phyloP scores from a whole-genome alignment of 2,329 filamentous ascomycete genomes.

The Pezicula radicicola region DNA sequence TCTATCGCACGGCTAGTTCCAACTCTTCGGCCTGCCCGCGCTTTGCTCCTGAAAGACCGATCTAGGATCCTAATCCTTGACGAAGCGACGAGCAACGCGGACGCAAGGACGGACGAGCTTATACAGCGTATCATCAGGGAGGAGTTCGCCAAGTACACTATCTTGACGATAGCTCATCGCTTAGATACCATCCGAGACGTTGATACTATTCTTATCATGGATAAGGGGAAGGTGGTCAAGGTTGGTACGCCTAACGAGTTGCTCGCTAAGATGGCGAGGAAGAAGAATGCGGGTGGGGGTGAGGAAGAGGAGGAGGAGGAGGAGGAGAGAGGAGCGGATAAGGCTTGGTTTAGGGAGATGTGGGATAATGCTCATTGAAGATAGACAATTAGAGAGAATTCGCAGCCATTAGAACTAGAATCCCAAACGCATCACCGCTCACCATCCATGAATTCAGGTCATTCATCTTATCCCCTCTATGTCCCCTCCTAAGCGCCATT shows the following conservation, averaged over 20 bases:
- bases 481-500: constrained; percentile 10
- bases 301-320: neutral
- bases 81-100: too few species aligned
- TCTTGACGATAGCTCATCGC: too few species aligned
- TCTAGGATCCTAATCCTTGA: too few species aligned
- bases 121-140: too few species aligned
- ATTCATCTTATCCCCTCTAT: constrained; percentile 7
- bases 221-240: constrained; percentile 1
- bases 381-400: constrained; percentile 2
- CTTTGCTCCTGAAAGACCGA: too few species aligned
- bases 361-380: constrained; percentile 2
- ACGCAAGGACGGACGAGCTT: too few species aligned
- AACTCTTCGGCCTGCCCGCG: too few species aligned
- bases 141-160: too few species aligned
- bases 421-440: constrained; percentile 13
- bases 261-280: neutral
- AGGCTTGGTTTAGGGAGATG: constrained; percentile 1
- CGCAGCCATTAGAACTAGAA: constrained; percentile 15
- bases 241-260: constrained; percentile 1
- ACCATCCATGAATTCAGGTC: constrained; percentile 15
- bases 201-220: neutral
- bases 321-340: constrained; percentile 2
- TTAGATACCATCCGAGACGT: too few species aligned
- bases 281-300: neutral
- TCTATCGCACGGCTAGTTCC: constrained; percentile 53